Percentiles rank a stretch among this genome's conserved stretches.
Evolutionary conservation across 805 yeast genomes (phyloP).

Genomic region (Wickerhamiella vanderwaltii): DNA sequence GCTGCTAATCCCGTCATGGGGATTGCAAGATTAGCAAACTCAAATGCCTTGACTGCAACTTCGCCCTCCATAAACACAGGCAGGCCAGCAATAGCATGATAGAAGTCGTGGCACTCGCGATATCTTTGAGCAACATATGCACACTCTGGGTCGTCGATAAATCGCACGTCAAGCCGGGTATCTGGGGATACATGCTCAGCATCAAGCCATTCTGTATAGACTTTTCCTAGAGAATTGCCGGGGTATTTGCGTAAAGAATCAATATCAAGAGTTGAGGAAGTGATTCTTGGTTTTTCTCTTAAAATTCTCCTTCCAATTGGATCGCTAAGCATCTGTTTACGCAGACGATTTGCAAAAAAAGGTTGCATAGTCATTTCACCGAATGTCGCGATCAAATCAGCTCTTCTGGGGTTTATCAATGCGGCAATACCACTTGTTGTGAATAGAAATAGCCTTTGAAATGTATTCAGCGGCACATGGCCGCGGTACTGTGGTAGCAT

Average conservation of each 20-base stretch:
- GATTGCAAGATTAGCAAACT: conserved; percentile 79
- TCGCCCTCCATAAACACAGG: conserved; percentile 96
- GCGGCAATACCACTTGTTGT: conserved; percentile 70
- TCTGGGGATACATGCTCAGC: conserved; percentile 88
- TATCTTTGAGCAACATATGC: conserved; percentile 91
- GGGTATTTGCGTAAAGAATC: conserved; percentile 50
- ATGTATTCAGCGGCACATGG: conserved; percentile 57
- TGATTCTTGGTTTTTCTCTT: conserved; percentile 71
- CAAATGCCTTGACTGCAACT: conserved; percentile 82
- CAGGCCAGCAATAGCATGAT: conserved; percentile 79
- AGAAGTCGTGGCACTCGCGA: conserved; percentile 94
- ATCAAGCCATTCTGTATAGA: conserved; percentile 72
- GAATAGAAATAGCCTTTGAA: conserved; percentile 55
- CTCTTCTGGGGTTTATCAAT: conserved; percentile 31
- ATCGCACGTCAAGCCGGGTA: conserved; percentile 77
- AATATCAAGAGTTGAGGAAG: conserved; percentile 55
- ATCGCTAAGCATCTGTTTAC: conserved; percentile 64
- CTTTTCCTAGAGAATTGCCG: conserved; percentile 57
- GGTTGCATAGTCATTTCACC: conserved; percentile 87
- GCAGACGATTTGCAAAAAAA: conserved; percentile 47
- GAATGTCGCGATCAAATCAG: conserved; percentile 31
- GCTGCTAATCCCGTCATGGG: conserved; percentile 96
- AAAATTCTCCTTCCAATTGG: conserved; percentile 66
- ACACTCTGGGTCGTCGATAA: conserved; percentile 76
- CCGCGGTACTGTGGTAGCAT: conserved; percentile 41